Percentiles rank a stretch among this genome's conserved stretches.
phyloP scores from a whole-genome alignment of 208 protist genomes.

The Leishmania mexicana region DNA sequence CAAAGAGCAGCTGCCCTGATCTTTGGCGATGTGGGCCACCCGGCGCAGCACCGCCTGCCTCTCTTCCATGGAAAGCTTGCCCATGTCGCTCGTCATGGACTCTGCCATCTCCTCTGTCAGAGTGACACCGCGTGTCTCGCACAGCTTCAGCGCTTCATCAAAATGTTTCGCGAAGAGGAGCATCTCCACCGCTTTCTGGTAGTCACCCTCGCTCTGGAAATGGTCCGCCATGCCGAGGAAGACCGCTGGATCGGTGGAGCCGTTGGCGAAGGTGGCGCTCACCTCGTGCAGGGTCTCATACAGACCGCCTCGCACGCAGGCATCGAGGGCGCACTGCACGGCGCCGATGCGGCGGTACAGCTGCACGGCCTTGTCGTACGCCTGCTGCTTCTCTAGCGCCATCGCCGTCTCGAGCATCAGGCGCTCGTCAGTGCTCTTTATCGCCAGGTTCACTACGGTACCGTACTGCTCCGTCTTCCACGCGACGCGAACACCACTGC shows the following conservation, averaged over 20 bases:
- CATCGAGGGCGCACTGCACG: constrained; percentile 88
- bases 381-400: constrained; percentile 86
- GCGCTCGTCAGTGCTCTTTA: constrained; percentile 69
- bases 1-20: constrained; percentile 91
- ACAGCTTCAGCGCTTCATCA: constrained; percentile 86
- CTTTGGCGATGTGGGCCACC: constrained; percentile 86
- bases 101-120: constrained; percentile 94
- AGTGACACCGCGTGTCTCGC: constrained; percentile 74
- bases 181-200: constrained; percentile 94
- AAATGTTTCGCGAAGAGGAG: constrained; percentile 90
- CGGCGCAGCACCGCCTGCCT: constrained; percentile 55
- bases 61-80: constrained; percentile 56
- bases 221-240: constrained; percentile 92
- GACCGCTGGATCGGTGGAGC: constrained; percentile 80
- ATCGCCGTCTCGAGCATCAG: constrained; percentile 91
- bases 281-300: constrained; percentile 94
- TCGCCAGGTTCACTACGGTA: constrained; percentile 77
- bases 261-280: constrained; percentile 84
- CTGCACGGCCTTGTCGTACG: constrained; percentile 92
- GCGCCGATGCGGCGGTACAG: constrained; percentile 95
- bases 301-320: constrained; percentile 91
- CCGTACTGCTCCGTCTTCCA: constrained; percentile 66
- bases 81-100: constrained; percentile 76
- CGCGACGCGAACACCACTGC: constrained; percentile 91
- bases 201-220: constrained; percentile 86